Percentiles rank a stretch among this genome's conserved stretches.
Evolutionary conservation across 1,284 basidiomycete species (phyloP).

Genomic region (Cystobasidium slooffiae): DNA sequence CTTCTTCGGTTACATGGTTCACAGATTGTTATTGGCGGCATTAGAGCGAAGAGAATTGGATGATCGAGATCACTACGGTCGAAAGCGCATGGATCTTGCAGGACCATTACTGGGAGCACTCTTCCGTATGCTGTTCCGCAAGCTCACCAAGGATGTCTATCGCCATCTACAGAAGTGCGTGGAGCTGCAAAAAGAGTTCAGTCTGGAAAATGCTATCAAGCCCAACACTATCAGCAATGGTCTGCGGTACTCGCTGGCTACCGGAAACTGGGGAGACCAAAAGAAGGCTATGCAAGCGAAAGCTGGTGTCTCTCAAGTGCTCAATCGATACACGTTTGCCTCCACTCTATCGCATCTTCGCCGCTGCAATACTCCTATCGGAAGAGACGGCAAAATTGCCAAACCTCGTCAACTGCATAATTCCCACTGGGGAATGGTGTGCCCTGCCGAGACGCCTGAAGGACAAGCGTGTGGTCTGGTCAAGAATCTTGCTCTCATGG

Average conservation of each 20-base stretch:
- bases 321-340: conserved; percentile 98
- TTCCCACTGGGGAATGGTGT: conserved; percentile 99
- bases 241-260: conserved; percentile 95
- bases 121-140: conserved; percentile 97
- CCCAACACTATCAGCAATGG: conserved; percentile 97
- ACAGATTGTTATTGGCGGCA: conserved; percentile 89
- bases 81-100: conserved; percentile 94
- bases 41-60: conserved; percentile 93
- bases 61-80: conserved; percentile 99
- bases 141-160: conserved; percentile 95
- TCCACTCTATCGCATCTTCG: conserved; percentile 97
- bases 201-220: conserved; percentile 88
- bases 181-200: conserved; percentile 95
- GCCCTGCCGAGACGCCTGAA: conserved; percentile 98
- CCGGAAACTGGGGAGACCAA: conserved; percentile 99
- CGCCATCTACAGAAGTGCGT: conserved; percentile 98
- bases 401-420: conserved; percentile 99
- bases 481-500: conserved; percentile 97
- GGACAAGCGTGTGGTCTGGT: conserved; percentile 98
- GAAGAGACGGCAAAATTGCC: conserved; percentile 97
- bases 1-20: conserved; percentile 99
- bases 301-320: conserved; percentile 97
- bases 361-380: conserved; percentile 96
- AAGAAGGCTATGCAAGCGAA: conserved; percentile 98
- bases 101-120: conserved; percentile 92